Evolutionary conservation across 768 basidiomycete genomes (phyloP).

Genomic region (Tulasnella sp.): DNA sequence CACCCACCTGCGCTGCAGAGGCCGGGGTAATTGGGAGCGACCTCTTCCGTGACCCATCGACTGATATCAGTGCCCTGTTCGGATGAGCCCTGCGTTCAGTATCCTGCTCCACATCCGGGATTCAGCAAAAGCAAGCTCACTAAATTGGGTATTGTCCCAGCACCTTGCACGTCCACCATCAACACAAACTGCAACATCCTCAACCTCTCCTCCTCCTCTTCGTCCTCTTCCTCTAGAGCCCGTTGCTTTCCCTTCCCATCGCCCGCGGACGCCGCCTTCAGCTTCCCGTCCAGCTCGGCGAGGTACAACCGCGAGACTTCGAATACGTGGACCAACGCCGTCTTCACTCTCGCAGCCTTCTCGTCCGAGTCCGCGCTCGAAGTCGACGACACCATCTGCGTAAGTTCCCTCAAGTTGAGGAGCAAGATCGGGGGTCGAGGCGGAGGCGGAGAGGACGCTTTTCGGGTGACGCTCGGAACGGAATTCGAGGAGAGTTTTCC

Average conservation of each 20-base stretch:
- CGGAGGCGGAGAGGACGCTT: not conserved
- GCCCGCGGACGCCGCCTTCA: not conserved
- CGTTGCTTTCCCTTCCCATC: not conserved
- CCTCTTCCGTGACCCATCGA: slow-evolving; percentile 9
- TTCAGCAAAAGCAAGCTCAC: not conserved
- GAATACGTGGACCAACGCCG: slow-evolving; percentile 3
- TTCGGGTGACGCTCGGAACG: not conserved
- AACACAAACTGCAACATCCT: slow-evolving; percentile 14
- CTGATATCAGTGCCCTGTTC: slow-evolving; percentile 9
- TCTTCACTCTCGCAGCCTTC: slow-evolving; percentile 1
- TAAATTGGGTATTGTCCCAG: slow-evolving; percentile 10
- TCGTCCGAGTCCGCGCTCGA: not conserved
- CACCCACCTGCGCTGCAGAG: slow-evolving; percentile 9
- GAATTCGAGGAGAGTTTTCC: not conserved
- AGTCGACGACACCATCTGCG: not conserved
- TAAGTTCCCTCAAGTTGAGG: not conserved
- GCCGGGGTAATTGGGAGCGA: slow-evolving; percentile 13
- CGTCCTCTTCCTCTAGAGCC: not conserved
- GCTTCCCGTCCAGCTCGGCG: not conserved
- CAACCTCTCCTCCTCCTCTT: not conserved
- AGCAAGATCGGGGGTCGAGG: not conserved
- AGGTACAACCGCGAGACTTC: slow-evolving; percentile 12
- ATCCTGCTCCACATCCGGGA: not conserved
- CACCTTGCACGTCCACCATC: slow-evolving; percentile 14
- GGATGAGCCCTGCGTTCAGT: not conserved